Evolutionary conservation across 2,329 filamentous ascomycete species (phyloP).

Genomic region (Chaetomium olivaceum): DNA sequence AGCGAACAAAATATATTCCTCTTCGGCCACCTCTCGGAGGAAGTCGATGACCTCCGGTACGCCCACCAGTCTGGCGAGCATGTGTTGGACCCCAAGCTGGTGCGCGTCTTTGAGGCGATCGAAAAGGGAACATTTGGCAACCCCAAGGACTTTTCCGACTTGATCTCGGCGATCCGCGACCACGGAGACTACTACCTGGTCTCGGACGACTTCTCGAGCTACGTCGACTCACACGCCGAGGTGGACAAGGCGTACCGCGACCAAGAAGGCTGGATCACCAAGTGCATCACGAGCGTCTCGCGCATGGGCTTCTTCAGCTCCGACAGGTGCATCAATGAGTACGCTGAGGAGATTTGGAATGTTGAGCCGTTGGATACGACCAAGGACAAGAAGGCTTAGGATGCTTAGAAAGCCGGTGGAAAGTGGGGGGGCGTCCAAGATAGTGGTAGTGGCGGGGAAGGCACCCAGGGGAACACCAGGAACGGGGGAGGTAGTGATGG

Average conservation of each 20-base stretch:
- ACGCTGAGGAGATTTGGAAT: slow-evolving; percentile 97
- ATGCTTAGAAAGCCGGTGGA: neutral
- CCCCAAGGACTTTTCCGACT: slow-evolving; percentile 72
- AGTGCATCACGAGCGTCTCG: slow-evolving; percentile 83
- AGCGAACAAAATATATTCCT: slow-evolving; percentile 98
- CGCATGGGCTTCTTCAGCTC: slow-evolving; percentile 98
- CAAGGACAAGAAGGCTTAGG: slow-evolving; percentile 2
- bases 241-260: slow-evolving; percentile 92
- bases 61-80: slow-evolving; percentile 81
- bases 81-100: slow-evolving; percentile 72
- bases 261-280: slow-evolving; percentile 88
- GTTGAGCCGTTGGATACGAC: slow-evolving; percentile 70
- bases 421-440: neutral
- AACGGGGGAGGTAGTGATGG: neutral
- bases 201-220: slow-evolving; percentile 95
- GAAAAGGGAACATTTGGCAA: slow-evolving; percentile 79
- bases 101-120: slow-evolving; percentile 82
- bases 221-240: slow-evolving; percentile 84
- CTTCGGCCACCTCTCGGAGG: slow-evolving; percentile 92
- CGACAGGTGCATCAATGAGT: slow-evolving; percentile 94
- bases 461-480: too few species aligned
- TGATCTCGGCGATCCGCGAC: slow-evolving; percentile 81
- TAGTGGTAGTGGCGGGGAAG: neutral
- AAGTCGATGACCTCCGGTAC: slow-evolving; percentile 94
- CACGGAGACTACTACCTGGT: slow-evolving; percentile 98